Conservation (phyloP, 257 asterid genomes). For the Nicotiana knightiana region DNA sequence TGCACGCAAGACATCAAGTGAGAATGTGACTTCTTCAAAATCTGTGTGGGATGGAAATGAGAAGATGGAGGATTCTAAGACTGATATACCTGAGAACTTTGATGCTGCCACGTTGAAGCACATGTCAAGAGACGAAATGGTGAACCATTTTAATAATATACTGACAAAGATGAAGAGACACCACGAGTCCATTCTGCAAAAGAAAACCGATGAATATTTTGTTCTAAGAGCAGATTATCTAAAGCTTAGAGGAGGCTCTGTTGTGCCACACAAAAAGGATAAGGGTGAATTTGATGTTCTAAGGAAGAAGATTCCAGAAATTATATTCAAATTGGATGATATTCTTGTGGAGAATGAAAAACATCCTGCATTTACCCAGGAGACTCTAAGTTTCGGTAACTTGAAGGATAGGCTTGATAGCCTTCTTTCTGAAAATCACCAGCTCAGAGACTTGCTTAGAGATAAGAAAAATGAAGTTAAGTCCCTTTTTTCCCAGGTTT, state of each 20-base stretch:
- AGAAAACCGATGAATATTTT: constrained; percentile 59
- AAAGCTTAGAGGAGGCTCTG: constrained; percentile 43
- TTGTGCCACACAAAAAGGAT: constrained; percentile 48
- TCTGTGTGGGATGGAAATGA: constrained; percentile 53
- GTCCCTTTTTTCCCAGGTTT: constrained; percentile 45
- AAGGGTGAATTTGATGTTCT: constrained; percentile 52
- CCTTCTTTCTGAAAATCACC: constrained; percentile 64
- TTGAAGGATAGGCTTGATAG: constrained; percentile 45
- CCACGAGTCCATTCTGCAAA: constrained; percentile 61
- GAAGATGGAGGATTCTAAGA: constrained; percentile 29
- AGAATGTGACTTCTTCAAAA: constrained; percentile 26
- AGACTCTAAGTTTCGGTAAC: constrained; percentile 30
- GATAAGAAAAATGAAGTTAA: constrained; percentile 51
- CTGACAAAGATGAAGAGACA: constrained; percentile 67
- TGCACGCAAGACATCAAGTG: constrained; percentile 38
- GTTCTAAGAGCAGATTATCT: constrained; percentile 56
- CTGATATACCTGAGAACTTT: constrained; percentile 48
- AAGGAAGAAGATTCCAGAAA: constrained; percentile 58
- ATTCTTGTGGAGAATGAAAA: constrained; percentile 52
- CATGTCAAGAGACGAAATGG: constrained; percentile 47
- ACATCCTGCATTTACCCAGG: constrained; percentile 35
- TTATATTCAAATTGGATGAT: constrained; percentile 57
- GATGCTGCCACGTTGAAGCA: constrained; percentile 57
- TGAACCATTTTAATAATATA: constrained; percentile 46
- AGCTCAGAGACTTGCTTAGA: constrained; percentile 46